phyloP scores from a whole-genome alignment of 352 stramenopile genomes.

The Globisporangium nunn region DNA sequence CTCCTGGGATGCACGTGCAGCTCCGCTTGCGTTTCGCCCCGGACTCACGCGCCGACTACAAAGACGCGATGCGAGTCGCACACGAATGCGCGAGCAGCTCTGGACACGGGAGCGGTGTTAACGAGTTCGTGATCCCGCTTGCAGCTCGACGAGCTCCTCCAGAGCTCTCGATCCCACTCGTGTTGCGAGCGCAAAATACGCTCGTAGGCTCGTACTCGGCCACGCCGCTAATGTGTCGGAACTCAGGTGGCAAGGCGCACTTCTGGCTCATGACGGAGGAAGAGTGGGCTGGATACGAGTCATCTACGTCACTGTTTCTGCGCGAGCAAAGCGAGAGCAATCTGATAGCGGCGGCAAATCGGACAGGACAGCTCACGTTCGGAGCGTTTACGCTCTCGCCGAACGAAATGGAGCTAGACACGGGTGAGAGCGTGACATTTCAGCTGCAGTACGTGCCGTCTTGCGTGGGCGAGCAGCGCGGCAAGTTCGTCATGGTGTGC shows the following conservation, averaged over 20 bases:
- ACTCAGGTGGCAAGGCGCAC: conserved; percentile 45
- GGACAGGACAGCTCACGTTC: conserved; percentile 10
- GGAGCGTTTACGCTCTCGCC: conserved; percentile 54
- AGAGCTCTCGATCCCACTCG: conserved; percentile 56
- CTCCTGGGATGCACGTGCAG: conserved; percentile 63
- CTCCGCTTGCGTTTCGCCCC: conserved; percentile 55
- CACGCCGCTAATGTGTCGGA: conserved; percentile 45
- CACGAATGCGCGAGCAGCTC: conserved; percentile 31
- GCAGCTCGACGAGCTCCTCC: conserved; percentile 41
- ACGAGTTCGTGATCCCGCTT: conserved; percentile 34
- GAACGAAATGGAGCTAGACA: conserved; percentile 44
- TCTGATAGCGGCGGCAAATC: neutral
- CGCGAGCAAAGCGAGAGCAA: neutral
- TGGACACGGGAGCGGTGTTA: neutral
- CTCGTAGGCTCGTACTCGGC: conserved; percentile 48
- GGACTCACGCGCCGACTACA: conserved; percentile 72
- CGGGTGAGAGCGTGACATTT: conserved; percentile 30
- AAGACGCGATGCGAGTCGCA: conserved; percentile 47
- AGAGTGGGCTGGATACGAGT: conserved; percentile 38
- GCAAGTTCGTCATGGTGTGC: conserved; percentile 73
- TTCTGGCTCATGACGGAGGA: conserved; percentile 71
- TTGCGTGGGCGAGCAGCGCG: conserved; percentile 44
- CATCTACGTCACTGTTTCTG: conserved; percentile 5
- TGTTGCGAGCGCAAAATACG: conserved; percentile 47
- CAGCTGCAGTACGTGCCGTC: conserved; percentile 49